phyloP scores from a whole-genome alignment of 257 asterid genomes.

The Solanum verrucosum region DNA sequence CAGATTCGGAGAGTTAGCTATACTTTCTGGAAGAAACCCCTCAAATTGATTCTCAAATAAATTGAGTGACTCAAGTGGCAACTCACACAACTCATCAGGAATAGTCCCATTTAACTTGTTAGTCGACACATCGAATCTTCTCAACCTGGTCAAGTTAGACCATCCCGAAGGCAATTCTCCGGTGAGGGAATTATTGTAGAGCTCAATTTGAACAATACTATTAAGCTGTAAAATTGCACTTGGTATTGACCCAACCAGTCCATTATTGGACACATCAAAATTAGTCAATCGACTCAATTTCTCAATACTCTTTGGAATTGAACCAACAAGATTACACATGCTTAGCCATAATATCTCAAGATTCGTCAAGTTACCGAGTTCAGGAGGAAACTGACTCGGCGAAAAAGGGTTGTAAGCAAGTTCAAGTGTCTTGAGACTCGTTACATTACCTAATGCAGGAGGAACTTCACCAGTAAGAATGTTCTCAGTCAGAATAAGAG shows the following conservation, averaged over 20 bases:
- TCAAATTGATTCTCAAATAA: slow-evolving; percentile 43
- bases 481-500: slow-evolving; percentile 39
- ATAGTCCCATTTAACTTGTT: slow-evolving; percentile 53
- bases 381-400: slow-evolving; percentile 37
- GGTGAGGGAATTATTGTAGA: slow-evolving; percentile 44
- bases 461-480: slow-evolving; percentile 46
- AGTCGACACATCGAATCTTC: slow-evolving; percentile 58
- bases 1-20: slow-evolving; percentile 49
- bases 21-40: slow-evolving; percentile 60
- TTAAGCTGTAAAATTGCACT: slow-evolving; percentile 29
- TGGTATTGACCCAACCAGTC: slow-evolving; percentile 50
- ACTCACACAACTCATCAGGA: slow-evolving; percentile 54
- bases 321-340: slow-evolving; percentile 43
- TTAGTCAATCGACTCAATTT: slow-evolving; percentile 42
- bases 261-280: slow-evolving; percentile 45
- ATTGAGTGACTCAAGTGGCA: slow-evolving; percentile 70
- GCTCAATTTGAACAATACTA: slow-evolving; percentile 58
- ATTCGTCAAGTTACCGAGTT: slow-evolving; percentile 57
- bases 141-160: slow-evolving; percentile 59
- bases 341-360: slow-evolving; percentile 49
- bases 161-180: slow-evolving; percentile 59
- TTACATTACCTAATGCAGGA: slow-evolving; percentile 49
- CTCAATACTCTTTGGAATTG: slow-evolving; percentile 43
- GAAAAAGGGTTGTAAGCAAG: slow-evolving; percentile 58
- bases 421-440: slow-evolving; percentile 30